Evolutionary conservation across 495 filamentous ascomycete genomes (phyloP), one percentile per base, ranked within the genome.

Genomic region (Chaetomium cochliodes): DNA sequence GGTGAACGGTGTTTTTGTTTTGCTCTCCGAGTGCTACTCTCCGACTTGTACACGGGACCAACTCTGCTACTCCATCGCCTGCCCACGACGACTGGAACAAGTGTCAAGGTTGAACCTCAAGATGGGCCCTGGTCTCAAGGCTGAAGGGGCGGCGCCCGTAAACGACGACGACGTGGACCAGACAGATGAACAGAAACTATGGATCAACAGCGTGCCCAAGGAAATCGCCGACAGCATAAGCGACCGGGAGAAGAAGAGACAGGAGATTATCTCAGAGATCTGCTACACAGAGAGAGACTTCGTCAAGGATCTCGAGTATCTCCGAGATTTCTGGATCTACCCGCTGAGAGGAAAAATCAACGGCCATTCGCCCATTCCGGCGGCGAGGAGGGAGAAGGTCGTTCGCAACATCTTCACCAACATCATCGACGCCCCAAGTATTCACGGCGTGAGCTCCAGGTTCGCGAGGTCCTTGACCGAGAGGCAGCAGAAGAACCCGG

Each of bases 221-320:
- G 96, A 98, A 74, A 79, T 99, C 66, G 92, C 92, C 0, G 92
- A 97, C 69, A 87, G 86, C 71, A 86, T 97, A 37, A 84, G 86
- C 49, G 96, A 99, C 64, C 85, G 84, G 64, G 94, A 99, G 73
- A 96, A 96, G 86, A 98, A 97, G 78, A 86, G 96, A 12, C 96
- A 99, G 72, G 96, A 99, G 72, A 88, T 98, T 63, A 97, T 99
- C 66, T 97, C 93, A 26, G 96, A 99, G 73, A 87, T 97, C 67
- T 97, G 96, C 87, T 99, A 99, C 75, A 99, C 96, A 0, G 96
- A 99, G 75, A 87, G 96, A 46, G 96, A 99, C 77, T 99, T 99
- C 69, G 96, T 99, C 74, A 99, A 99, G 80, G 96, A 99, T 73
- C 81, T 99, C 68, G 96, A 99, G 73, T 99, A 99, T 72, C 78